Evolutionary conservation across 2,329 filamentous ascomycete species (phyloP), one percentile per base, ranked within the genome.

Genomic region (Aureobasidium leucospermi): DNA sequence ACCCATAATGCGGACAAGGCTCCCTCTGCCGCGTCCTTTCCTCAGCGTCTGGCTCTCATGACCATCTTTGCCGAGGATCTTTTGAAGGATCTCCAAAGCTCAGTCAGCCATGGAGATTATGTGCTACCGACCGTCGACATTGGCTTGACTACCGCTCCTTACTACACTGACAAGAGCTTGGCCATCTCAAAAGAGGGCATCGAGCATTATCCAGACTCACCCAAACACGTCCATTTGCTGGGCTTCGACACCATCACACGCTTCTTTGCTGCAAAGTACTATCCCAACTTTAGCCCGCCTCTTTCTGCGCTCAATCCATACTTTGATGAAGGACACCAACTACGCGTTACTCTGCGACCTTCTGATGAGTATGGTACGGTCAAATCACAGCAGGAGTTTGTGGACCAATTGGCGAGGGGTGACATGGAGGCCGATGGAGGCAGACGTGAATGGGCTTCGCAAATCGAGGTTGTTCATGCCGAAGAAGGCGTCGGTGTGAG

Each of bases 161-260:
- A 86, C 69, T 94, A 93, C 66, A 83, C 84, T 60, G 85, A 86
- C 67, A 93, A 93, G 73, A 83, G 84, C 7, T 65, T 67, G 11
- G 83, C 82, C 1, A 84, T 92, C 31, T 74, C 70, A 8, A 70
- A 71, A 0, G 74, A 75, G 57, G 68, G 64, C 43, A 59, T 45
- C 11, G 68, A 73, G 15, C 68, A 66, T 4, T 71, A 70, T 52
- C 67, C 73, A 0, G 67, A 67, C 16, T 63, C 67, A 7, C 74
- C 76, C 0, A 67, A 60, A 57, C 87, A 90, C 66, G 74, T 88
- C 4, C 89, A 89, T 67, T 80, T 92, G 2, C 81, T 84, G 1
- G 89, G 89, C 31, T 93, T 85, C 69, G 89, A 93, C 67, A 93
- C 89, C 0, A 74, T 92, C 6, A 83, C 87, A 15, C 81, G 89